Conservation (phyloP, 2,329 filamentous ascomycete species). For the Dothidotthia symphoricarpi region DNA sequence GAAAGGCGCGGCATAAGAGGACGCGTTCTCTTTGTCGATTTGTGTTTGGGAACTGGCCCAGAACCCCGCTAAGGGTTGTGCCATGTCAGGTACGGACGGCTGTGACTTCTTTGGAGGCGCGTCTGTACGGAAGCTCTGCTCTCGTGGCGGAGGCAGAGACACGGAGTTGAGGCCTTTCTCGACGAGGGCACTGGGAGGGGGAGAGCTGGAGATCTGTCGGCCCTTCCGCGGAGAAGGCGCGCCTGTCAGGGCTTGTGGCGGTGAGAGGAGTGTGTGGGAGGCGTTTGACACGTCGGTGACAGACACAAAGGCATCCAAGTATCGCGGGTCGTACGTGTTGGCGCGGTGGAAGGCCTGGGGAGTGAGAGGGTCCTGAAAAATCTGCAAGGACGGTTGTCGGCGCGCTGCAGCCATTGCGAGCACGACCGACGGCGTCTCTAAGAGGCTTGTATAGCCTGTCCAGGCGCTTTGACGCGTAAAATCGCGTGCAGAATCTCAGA, state of each 20-base stretch:
- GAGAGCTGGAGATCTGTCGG: constrained; percentile 57
- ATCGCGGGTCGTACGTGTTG: constrained; percentile 52
- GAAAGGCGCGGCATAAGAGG: constrained; percentile 39
- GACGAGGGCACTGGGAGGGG: constrained; percentile 57
- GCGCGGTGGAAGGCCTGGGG: constrained; percentile 46
- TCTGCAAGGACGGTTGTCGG: constrained; percentile 55
- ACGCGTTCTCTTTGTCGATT: constrained; percentile 53
- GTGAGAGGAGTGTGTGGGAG: constrained; percentile 66
- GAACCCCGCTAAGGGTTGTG: constrained; percentile 41
- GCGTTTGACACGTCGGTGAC: constrained; percentile 51
- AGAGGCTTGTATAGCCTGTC: constrained; percentile 31
- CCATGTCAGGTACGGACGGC: constrained; percentile 48
- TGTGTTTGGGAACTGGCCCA: constrained; percentile 50
- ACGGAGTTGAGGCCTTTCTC: constrained; percentile 66
- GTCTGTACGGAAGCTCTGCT: constrained; percentile 59
- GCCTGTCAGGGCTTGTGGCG: constrained; percentile 52
- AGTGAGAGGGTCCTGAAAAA: constrained; percentile 56
- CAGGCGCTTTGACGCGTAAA: constrained; percentile 42
- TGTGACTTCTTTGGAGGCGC: constrained; percentile 64
- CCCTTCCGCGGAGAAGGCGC: constrained; percentile 70
- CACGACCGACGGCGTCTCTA: constrained; percentile 23
- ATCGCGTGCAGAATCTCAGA: constrained; percentile 37
- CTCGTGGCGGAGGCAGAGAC: constrained; percentile 63
- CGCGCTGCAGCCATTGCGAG: constrained; percentile 55
- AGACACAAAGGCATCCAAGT: constrained; percentile 48